Evolutionary conservation across 306 rosid species (phyloP), one percentile per base, ranked within the genome.

Genomic region (Corylus heterophylla): DNA sequence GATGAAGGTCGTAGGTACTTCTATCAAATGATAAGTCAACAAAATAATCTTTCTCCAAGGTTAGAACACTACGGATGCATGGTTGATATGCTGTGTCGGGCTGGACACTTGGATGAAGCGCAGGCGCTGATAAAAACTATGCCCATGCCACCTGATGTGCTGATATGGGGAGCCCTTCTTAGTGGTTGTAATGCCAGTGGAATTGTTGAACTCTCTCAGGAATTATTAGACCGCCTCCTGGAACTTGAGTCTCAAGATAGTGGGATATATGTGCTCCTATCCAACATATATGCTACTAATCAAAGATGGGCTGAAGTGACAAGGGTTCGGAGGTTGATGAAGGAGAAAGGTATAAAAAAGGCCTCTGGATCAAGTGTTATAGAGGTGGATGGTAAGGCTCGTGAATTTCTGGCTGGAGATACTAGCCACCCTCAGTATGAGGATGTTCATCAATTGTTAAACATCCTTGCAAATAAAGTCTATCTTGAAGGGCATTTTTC

Each of bases 31-130:
- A 85, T 35, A 69, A 83, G 82, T 74, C 79, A 75, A 73, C 74
- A 22, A 11, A 79, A 85, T 74, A 89, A 85, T 74, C 76, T 93
- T 71, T 83, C 88, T 55, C 88, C 92, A 17, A 62, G 78, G 78
- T 88, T 91, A 81, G 97, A 93, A 76, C 93, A 91, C 83, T 90
- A 89, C 70, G 95, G 97, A 48, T 90, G 97, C 79, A 85, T 93
- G 93, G 93, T 87, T 78, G 97, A 89, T 78, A 81, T 93, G 80
- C 85, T 93, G 9, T 91, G 97, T 79, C 80, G 86, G 81, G 95
- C 91, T 49, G 97, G 92, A 84, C 84, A 89, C 29, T 71, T 90
- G 71, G 84, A 54, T 77, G 95, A 91, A 85, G 97, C 98, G 54
- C 80, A 76, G 64, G 87, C 80, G 80, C 78, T 93, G 85, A 83